Base-by-base conservation (phyloP, 2,329 filamentous ascomycete species). In the Neocatenulostroma microsporum region DNA sequence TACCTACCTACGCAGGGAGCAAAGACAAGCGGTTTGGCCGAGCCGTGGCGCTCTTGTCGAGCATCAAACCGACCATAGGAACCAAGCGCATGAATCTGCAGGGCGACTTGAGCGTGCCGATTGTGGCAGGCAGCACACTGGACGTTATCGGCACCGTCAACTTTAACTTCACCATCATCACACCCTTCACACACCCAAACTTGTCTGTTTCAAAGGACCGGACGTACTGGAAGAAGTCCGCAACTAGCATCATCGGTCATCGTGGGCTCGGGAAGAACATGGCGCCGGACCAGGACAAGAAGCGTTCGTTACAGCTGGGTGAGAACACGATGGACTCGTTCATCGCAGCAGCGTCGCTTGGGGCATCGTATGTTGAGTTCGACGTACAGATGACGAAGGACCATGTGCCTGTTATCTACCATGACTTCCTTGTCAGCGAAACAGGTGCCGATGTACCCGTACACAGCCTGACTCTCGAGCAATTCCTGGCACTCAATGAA, bases 311-410 rank as follows among this genome's bases (percentile, higher is more conserved):
- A 21, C 93, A 98, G 58, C 71, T 98, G 1, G 93, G 91, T 41
- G 91, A 98, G 62, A 98, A 98, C 60, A 98, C 91, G 0, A 72
- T 98, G 18, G 83, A 78, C 49, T 96, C 91, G 0, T 98, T 98
- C 63, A 94, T 96, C 54, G 86, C 89, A 3, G 91, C 91, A 2
- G 88, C 89, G 28, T 96, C 95, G 49, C 64, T 98, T 34, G 91
- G 91, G 7, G 91, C 77, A 10, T 74, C 73, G 8, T 81, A 81
- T 50, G 76, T 82, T 23, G 78, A 82, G 50, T 76, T 77, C 54
- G 91, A 98, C 57, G 91, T 98, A 1, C 91, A 98, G 58, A 69
- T 98, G 25, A 98, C 91, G n/a, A 98, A 98, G 56, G 91, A 98
- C 57, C 87, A 93, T 53, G 87, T 98, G 2, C 91, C 91, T 0